These are phyloP conservation scores for Mucor piriformis DNA, from an alignment of 371 early-diverging fungal genomes.

Conservation along the genomic window DNA sequence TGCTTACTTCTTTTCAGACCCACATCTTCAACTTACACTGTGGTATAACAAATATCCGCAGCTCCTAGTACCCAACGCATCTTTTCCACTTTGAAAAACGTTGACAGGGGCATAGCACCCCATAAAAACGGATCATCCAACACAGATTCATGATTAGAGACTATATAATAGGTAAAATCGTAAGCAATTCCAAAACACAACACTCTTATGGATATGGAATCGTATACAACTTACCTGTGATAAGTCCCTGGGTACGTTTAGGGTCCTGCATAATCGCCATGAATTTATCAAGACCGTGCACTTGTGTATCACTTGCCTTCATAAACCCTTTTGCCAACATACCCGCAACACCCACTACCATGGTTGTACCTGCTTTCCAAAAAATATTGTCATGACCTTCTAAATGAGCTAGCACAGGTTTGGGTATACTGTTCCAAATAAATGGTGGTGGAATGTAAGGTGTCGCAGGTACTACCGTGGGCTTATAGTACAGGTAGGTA, in stretches of 20 bases:
- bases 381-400: constrained; percentile 25
- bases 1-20: neutral
- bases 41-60: constrained; percentile 82
- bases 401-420: constrained; percentile 25
- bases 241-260: constrained; percentile 61
- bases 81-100: constrained; percentile 46
- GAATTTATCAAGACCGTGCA: constrained; percentile 64
- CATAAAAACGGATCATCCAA: constrained; percentile 87
- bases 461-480: neutral
- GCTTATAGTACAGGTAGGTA: constrained; percentile 22
- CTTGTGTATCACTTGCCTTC: constrained; percentile 52
- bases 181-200: too few species aligned
- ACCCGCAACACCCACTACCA: constrained; percentile 49
- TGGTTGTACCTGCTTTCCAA: constrained; percentile 55
- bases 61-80: constrained; percentile 89
- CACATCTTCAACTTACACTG: constrained; percentile 46
- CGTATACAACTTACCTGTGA: constrained; percentile 57
- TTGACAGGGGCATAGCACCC: constrained; percentile 69
- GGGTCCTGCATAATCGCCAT: constrained; percentile 55
- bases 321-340: constrained; percentile 57
- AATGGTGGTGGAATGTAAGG: constrained; percentile 37
- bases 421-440: constrained; percentile 41
- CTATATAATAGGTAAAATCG: constrained; percentile 30
- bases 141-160: constrained; percentile 56
- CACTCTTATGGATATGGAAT: too few species aligned